phyloP scores from a whole-genome alignment of 176 grass and related monocot species.

The Oryza glumipatula region DNA sequence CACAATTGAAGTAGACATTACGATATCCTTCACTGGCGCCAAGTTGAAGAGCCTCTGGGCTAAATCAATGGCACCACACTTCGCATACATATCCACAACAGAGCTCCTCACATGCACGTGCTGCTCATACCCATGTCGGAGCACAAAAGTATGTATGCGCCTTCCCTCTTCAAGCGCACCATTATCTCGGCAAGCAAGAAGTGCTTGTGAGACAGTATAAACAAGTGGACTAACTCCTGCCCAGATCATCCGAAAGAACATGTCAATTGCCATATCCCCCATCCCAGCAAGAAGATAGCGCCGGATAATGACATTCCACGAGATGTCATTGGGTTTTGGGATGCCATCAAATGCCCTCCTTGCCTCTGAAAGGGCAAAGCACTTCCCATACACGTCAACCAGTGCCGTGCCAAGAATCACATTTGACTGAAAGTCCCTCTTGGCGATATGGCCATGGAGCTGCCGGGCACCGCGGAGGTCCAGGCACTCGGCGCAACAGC shows the following conservation, averaged over 20 bases:
- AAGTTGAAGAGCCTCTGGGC: slow-evolving; percentile 66
- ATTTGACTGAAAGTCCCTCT: slow-evolving; percentile 65
- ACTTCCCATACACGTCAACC: slow-evolving; percentile 84
- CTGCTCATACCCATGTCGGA: slow-evolving; percentile 61
- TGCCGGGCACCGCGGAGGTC: slow-evolving; percentile 54
- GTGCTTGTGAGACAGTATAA: slow-evolving; percentile 74
- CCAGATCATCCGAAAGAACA: slow-evolving; percentile 83
- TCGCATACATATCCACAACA: slow-evolving; percentile 77
- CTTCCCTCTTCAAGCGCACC: slow-evolving; percentile 59
- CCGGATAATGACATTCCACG: slow-evolving; percentile 87
- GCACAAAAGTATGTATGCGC: slow-evolving; percentile 60
- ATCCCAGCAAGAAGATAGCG: slow-evolving; percentile 75
- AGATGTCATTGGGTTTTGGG: slow-evolving; percentile 59
- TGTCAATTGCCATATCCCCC: slow-evolving; percentile 58
- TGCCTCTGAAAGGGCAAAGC: slow-evolving; percentile 53
- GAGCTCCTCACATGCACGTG: slow-evolving; percentile 55
- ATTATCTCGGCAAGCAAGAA: slow-evolving; percentile 72
- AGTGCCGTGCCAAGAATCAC: slow-evolving; percentile 71
- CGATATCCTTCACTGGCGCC: slow-evolving; percentile 57
- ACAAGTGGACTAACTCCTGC: slow-evolving; percentile 59
- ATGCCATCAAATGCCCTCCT: slow-evolving; percentile 72
- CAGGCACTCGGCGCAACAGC: slow-evolving; percentile 62
- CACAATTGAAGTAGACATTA: slow-evolving; percentile 78
- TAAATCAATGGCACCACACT: slow-evolving; percentile 70
- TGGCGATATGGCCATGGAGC: slow-evolving; percentile 68